These are phyloP conservation scores for Orbilia oligospora DNA, from an alignment of 2,329 filamentous ascomycete species.

Conservation along the genomic window DNA sequence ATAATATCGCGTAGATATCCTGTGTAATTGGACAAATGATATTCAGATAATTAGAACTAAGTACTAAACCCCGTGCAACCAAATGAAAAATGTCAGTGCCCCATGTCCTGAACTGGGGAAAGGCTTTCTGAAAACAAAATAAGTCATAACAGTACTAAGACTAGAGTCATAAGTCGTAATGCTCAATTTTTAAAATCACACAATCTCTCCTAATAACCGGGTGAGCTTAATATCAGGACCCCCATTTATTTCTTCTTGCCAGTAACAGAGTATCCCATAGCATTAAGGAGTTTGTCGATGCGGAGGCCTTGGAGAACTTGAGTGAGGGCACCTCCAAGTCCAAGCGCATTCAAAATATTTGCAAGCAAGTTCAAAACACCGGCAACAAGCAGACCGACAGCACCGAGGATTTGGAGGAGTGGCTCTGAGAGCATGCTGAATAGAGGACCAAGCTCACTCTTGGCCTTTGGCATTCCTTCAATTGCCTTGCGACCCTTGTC, in stretches of 20 bases:
- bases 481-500: conserved; percentile 91
- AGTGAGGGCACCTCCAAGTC: conserved; percentile 84
- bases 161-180: conserved; percentile 9
- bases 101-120: neutral
- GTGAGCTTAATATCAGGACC: neutral
- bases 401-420: conserved; percentile 87
- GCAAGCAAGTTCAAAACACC: conserved; percentile 90
- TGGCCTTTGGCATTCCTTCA: conserved; percentile 90
- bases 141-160: neutral
- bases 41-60: neutral
- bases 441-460: conserved; percentile 93
- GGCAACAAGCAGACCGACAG: conserved; percentile 82
- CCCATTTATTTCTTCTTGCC: conserved; percentile 46
- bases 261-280: conserved; percentile 75
- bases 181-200: conserved; percentile 27
- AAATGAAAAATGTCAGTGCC: neutral
- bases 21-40: neutral
- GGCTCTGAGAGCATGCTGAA: conserved; percentile 85
- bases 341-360: conserved; percentile 82
- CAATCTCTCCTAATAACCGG: neutral
- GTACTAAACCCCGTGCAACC: neutral
- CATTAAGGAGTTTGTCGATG: conserved; percentile 80
- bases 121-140: neutral
- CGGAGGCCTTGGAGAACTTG: conserved; percentile 83
- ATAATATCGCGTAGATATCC: too few species aligned